Percentiles rank a stretch among this genome's conserved stretches.
Conservation (phyloP, 2,329 filamentous ascomycete species). For the Chrysoporthe austroafricana region DNA sequence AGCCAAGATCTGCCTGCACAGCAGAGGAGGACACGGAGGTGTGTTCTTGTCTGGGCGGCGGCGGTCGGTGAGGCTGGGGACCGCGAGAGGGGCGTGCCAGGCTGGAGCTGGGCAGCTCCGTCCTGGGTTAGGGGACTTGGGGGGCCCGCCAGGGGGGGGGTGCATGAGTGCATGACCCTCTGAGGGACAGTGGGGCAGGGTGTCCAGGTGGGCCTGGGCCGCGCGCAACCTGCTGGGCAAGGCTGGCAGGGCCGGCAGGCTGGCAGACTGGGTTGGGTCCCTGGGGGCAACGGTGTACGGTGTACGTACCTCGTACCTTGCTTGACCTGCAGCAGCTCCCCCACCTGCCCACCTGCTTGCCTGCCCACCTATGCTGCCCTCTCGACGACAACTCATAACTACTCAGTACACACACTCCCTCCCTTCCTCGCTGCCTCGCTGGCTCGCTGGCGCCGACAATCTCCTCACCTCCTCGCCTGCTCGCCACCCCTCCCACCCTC, state of each 20-base stretch:
- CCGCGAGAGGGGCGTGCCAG: background rate
- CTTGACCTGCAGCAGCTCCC: background rate
- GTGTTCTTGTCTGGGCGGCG: no score
- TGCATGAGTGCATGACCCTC: background rate
- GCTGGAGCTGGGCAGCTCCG: background rate
- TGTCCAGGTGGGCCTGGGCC: background rate
- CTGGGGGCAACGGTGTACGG: background rate
- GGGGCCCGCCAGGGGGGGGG: background rate
- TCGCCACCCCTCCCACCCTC: background rate
- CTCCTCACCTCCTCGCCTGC: background rate
- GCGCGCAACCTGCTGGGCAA: background rate
- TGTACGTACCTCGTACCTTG: background rate
- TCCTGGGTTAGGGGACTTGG: conserved; percentile 20
- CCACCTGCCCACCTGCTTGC: background rate
- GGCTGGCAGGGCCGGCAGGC: background rate
- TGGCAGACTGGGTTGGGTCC: no score
- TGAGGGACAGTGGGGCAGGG: background rate
- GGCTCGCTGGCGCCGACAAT: no score
- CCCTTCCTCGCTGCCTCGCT: no score
- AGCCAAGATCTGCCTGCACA: no score
- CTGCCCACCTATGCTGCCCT: background rate
- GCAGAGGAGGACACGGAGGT: no score
- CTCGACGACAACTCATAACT: background rate
- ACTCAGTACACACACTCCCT: no score
- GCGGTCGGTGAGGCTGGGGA: background rate